Conservation (phyloP, 2,329 filamentous ascomycete genomes). For the Xylariaceae sp. region DNA sequence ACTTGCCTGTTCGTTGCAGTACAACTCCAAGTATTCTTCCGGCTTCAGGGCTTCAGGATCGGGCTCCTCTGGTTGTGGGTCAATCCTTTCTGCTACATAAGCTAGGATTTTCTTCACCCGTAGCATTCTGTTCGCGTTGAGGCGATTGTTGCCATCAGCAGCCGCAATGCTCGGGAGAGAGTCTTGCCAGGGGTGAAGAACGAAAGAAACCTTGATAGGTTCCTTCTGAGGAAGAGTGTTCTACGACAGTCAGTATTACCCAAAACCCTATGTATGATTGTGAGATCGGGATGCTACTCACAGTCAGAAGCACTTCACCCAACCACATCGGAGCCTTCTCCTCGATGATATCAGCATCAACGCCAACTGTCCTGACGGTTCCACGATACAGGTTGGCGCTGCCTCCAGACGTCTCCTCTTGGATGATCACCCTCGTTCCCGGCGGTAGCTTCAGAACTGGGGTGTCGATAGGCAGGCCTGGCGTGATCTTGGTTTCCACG, state of each 20-base stretch:
- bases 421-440: constrained; percentile 63
- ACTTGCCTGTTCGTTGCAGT: constrained; percentile 86
- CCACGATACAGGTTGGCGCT: constrained; percentile 87
- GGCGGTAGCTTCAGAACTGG: constrained; percentile 70
- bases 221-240: constrained; percentile 84
- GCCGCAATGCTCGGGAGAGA: constrained; percentile 69
- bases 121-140: constrained; percentile 97
- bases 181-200: constrained; percentile 77
- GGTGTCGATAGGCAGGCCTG: constrained; percentile 68
- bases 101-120: constrained; percentile 89
- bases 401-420: constrained; percentile 64
- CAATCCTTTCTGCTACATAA: constrained; percentile 90
- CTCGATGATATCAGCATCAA: constrained; percentile 79
- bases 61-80: constrained; percentile 57
- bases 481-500: constrained; percentile 61
- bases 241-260: constrained; percentile 32
- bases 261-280: neutral
- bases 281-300: constrained; percentile 31
- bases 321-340: constrained; percentile 88
- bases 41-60: constrained; percentile 63
- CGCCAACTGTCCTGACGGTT: constrained; percentile 72
- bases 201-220: constrained; percentile 92
- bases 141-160: constrained; percentile 76
- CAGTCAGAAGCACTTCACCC: constrained; percentile 74
- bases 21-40: constrained; percentile 91